phyloP scores from a whole-genome alignment of 352 stramenopile species.

The Synura sp. region DNA sequence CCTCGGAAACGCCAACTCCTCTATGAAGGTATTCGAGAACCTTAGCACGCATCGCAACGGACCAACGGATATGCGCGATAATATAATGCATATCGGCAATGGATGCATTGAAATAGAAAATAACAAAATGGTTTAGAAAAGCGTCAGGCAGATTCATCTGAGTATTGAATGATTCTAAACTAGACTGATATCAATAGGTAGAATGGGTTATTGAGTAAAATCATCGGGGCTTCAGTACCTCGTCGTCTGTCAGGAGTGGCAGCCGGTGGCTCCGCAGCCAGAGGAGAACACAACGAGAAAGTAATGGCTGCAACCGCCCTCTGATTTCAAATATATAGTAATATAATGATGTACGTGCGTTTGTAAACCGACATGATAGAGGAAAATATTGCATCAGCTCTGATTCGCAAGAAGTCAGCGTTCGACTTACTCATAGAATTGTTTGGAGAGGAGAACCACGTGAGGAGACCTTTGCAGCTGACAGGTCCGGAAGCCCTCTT shows the following conservation, averaged over 20 bases:
- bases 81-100: slow-evolving; percentile 67
- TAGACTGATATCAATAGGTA: too few species aligned
- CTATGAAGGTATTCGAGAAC: slow-evolving; percentile 15
- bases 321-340: slow-evolving; percentile 11
- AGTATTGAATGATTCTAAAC: too few species aligned
- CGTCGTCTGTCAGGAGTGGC: slow-evolving; percentile 67
- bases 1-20: background rate
- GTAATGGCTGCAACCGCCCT: slow-evolving; percentile 77
- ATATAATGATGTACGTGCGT: too few species aligned
- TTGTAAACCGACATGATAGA: too few species aligned
- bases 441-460: slow-evolving; percentile 90
- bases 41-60: slow-evolving; percentile 49
- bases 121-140: too few species aligned
- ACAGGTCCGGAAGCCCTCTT: slow-evolving; percentile 81
- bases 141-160: too few species aligned
- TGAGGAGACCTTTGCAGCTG: slow-evolving; percentile 94
- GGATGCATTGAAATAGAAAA: too few species aligned
- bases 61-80: slow-evolving; percentile 63
- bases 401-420: too few species aligned
- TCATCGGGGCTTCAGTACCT: too few species aligned
- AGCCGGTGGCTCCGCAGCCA: slow-evolving; percentile 85
- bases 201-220: too few species aligned
- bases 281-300: slow-evolving; percentile 80
- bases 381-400: too few species aligned
- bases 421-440: slow-evolving; percentile 80